A percentile compares a stretch with the other conserved stretches of the same genome.
Conservation (phyloP, 2,329 filamentous ascomycete genomes). For the Ilyonectria robusta region DNA sequence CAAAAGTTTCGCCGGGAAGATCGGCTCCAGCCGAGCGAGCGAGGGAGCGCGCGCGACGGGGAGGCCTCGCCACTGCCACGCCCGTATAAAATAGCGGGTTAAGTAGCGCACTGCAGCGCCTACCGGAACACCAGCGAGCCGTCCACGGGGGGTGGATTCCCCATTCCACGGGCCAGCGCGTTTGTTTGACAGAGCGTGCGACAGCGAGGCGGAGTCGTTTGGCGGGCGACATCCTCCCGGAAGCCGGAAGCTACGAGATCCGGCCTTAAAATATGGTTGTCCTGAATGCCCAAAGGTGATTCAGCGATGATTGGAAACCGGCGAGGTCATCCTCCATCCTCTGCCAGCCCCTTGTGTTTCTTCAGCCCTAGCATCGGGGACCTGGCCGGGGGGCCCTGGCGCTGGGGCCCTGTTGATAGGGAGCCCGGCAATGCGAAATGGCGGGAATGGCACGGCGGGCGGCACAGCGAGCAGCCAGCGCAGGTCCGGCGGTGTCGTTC, state of each 20-base stretch:
- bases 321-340: neutral
- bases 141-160: neutral
- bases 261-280: slow-evolving; percentile 7
- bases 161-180: neutral
- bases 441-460: neutral
- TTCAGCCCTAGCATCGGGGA: slow-evolving; percentile 22
- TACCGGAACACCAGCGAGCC: neutral
- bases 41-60: neutral
- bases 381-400: neutral
- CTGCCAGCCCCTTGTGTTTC: slow-evolving; percentile 10
- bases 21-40: neutral
- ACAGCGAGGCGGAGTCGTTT: neutral
- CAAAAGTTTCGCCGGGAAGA: neutral
- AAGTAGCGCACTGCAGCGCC: neutral
- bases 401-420: neutral
- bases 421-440: slow-evolving; percentile 13
- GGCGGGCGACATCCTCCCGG: neutral
- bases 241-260: neutral
- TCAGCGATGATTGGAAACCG: neutral
- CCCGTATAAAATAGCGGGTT: neutral
- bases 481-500: neutral
- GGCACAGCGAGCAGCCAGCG: neutral
- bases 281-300: neutral
- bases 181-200: neutral
- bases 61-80: neutral